phyloP scores from a whole-genome alignment of 495 filamentous ascomycete genomes.

The Penicillium longicatenatum region DNA sequence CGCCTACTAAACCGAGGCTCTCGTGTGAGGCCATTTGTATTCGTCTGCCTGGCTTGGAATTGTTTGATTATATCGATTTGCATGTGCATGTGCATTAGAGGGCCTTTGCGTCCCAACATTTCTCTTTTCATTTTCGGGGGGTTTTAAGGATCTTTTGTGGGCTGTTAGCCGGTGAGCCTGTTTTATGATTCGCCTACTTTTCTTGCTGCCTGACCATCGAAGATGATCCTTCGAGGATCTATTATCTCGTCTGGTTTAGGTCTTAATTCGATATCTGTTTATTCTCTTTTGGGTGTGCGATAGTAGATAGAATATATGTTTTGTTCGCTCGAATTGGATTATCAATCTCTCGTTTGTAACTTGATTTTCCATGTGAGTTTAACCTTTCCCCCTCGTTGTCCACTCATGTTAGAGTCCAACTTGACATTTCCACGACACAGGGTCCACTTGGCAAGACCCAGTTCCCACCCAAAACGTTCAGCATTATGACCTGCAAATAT shows the following conservation, averaged over 20 bases:
- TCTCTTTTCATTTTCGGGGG: background rate
- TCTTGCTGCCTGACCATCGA: background rate
- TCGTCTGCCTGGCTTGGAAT: conserved; percentile 9
- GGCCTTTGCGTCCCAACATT: conserved; percentile 2
- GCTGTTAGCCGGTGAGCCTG: background rate
- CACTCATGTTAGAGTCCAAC: too few relatives aligned
- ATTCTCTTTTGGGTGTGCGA: background rate
- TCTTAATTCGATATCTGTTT: background rate
- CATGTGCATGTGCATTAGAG: conserved; percentile 12
- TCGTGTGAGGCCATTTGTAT: background rate
- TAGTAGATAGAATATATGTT: background rate
- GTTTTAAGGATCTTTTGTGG: conserved; percentile 1
- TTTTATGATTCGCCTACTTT: background rate
- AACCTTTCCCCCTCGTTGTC: background rate
- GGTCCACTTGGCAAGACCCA: too few relatives aligned
- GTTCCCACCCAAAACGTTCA: too few relatives aligned
- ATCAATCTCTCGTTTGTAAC: too few relatives aligned
- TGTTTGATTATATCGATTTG: conserved; percentile 9
- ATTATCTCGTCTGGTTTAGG: background rate
- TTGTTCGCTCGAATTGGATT: background rate
- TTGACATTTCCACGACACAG: too few relatives aligned
- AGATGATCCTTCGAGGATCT: background rate
- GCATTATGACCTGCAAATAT: too few relatives aligned
- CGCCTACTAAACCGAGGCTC: conserved; percentile 9
- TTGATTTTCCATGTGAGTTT: too few relatives aligned